A percentile compares a stretch with the other conserved stretches of the same genome.
Conservation (phyloP, 805 yeast genomes). For the Barnettozyma pratensis region DNA sequence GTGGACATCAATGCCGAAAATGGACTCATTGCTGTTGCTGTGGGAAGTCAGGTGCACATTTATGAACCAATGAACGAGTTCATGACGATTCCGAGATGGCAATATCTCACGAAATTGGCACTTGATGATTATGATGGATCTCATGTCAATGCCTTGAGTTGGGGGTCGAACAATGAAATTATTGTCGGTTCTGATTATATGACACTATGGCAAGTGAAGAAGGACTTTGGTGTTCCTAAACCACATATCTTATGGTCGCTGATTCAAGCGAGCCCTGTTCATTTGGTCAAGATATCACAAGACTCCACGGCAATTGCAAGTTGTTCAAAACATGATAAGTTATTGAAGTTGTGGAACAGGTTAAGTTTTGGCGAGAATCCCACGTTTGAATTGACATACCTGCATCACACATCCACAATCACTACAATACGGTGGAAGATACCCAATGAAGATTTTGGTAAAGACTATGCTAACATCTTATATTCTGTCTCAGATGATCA, state of each 20-base stretch:
- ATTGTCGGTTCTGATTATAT: slow-evolving; percentile 55
- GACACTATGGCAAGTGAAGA: slow-evolving; percentile 45
- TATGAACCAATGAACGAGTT: slow-evolving; percentile 52
- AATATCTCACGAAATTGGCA: slow-evolving; percentile 25
- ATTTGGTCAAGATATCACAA: slow-evolving; percentile 53
- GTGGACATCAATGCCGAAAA: slow-evolving; percentile 57
- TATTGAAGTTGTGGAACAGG: slow-evolving; percentile 77
- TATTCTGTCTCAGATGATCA: slow-evolving; percentile 63
- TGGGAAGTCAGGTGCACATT: slow-evolving; percentile 38
- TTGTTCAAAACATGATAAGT: slow-evolving; percentile 54
- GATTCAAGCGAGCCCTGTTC: slow-evolving; percentile 57
- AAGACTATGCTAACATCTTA: slow-evolving; percentile 41
- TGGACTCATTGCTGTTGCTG: slow-evolving; percentile 58
- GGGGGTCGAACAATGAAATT: slow-evolving; percentile 55
- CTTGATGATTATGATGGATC: slow-evolving; percentile 28
- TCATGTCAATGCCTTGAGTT: slow-evolving; percentile 38
- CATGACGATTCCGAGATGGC: slow-evolving; percentile 43
- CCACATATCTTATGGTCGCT: slow-evolving; percentile 34
- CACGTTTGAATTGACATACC: slow-evolving; percentile 61
- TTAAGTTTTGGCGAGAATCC: slow-evolving; percentile 59
- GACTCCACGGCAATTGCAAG: slow-evolving; percentile 65
- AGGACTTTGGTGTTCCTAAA: slow-evolving; percentile 38
- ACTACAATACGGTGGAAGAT: slow-evolving; percentile 54
- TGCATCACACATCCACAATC: slow-evolving; percentile 60
- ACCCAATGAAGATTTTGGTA: slow-evolving; percentile 23